Base-by-base conservation (phyloP, 768 basidiomycete species). In the Suillus subalutaceus region DNA sequence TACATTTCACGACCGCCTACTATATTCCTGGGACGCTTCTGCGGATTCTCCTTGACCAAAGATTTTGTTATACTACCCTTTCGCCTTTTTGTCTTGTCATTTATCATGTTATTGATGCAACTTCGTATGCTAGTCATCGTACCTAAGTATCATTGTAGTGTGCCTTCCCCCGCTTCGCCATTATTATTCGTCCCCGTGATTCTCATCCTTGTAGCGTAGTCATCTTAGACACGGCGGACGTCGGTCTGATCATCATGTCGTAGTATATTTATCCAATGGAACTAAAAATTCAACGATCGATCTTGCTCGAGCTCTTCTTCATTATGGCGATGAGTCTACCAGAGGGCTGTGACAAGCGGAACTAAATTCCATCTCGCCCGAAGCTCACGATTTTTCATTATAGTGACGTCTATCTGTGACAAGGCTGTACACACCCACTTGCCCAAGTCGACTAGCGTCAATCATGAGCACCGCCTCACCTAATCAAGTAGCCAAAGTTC, bases 221-320 rank as follows among this genome's bases (percentile, higher is more conserved):
- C 72, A 66, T 63, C 70, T 66, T 74, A 75, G 74, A 75, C 72
- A 73, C 69, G 72, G 72, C 67, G 67, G 73, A 73, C 58, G 58
- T 68, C 70, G 62, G 43, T 63, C 55, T 56, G 55, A 56, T 37
- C 59, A 62, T 30, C 58, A 59, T 59, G 56, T 68, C 64, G 40
- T 75, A 75, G 40, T 75, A 75, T 75, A 77, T 75, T 77, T 77
- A 69, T 67, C 67, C 65, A 66, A 61, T 40, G 74, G 67, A 77
- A 71, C 41, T 58, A 67, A 56, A 70, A 63, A 46, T 35, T 67
- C 38, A 59, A 43, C 18, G 38, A 64, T 32, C 37, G 20, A 58
- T 16, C 18, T 35, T 30, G n/a, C n/a, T 16, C 26, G 16, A 30
- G 26, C 52, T 48, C 35, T 40, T 40, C 23, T 32, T 52, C 18